Percentiles rank a stretch among this genome's conserved stretches.
These are phyloP conservation scores for Miscanthus sacchariflorus DNA, from an alignment of 202 grass and related monocot genomes.

Conservation along the genomic window DNA sequence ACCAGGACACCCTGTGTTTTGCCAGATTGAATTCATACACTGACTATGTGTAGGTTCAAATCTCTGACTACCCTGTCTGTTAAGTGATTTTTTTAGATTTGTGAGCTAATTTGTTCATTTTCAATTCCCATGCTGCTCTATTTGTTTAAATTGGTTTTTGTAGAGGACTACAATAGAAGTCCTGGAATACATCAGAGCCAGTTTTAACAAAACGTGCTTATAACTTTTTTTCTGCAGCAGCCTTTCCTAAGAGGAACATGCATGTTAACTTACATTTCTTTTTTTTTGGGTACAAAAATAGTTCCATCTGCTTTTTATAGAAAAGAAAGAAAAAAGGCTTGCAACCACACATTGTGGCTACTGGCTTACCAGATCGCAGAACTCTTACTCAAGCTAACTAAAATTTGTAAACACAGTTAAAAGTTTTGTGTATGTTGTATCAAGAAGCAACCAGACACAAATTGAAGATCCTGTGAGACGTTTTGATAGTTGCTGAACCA, in stretches of 20 bases:
- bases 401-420: not conserved
- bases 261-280: not conserved
- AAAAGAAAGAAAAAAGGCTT: not conserved
- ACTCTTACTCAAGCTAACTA: not conserved
- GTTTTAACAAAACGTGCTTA: not conserved
- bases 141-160: not conserved
- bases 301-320: not conserved
- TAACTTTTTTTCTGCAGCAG: not conserved
- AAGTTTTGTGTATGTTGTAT: not conserved
- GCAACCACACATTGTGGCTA: not conserved
- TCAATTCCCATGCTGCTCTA: not conserved
- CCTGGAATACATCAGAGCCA: not conserved
- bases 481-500: not conserved
- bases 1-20: not conserved
- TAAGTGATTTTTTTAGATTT: slow-evolving; percentile 10
- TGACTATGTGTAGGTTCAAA: not conserved
- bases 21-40: not conserved
- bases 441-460: not conserved
- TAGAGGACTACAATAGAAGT: not conserved
- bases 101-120: not conserved
- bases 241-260: not conserved
- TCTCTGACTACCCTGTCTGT: not conserved
- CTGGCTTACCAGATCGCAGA: not conserved
- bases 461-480: not conserved
- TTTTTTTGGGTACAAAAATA: not conserved